A percentile compares a stretch with the other conserved stretches of the same genome.
Conservation (phyloP, 495 filamentous ascomycete genomes). For the Podospora fimiseda region DNA sequence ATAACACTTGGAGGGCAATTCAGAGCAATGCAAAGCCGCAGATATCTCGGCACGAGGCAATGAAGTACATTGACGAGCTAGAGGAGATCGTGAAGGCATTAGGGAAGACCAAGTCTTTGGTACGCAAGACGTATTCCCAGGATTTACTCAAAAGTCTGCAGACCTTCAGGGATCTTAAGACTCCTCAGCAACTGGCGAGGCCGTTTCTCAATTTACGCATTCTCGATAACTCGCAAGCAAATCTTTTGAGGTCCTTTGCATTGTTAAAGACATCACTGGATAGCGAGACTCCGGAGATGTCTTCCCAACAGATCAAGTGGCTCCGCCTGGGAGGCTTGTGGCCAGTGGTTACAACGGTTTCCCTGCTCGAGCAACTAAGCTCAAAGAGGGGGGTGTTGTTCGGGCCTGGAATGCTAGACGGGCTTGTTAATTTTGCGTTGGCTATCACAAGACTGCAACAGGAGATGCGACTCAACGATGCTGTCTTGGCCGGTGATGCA, state of each 20-base stretch:
- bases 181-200: conserved; percentile 7
- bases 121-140: conserved; percentile 11
- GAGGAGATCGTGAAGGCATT: conserved; percentile 1
- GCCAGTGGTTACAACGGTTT: conserved; percentile 44
- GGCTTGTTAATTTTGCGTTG: conserved; percentile 37
- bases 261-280: conserved; percentile 22
- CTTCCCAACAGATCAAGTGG: conserved; percentile 39
- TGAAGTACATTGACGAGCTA: conserved; percentile 7
- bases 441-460: conserved; percentile 42
- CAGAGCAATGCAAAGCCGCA: conserved; percentile 2
- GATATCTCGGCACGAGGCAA: not conserved
- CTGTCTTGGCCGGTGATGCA: not conserved
- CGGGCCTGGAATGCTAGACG: conserved; percentile 38
- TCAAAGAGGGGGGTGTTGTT: conserved; percentile 29
- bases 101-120: conserved; percentile 10
- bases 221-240: not conserved
- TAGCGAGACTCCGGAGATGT: conserved; percentile 11
- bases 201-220: conserved; percentile 6
- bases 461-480: conserved; percentile 20
- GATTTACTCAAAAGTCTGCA: conserved; percentile 19
- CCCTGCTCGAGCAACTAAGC: conserved; percentile 48
- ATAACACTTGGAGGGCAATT: not conserved
- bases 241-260: conserved; percentile 13
- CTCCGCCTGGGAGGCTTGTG: conserved; percentile 43
- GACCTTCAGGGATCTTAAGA: conserved; percentile 8